Conservation (phyloP, 1,139 yeast genomes). For the Hansenula lynferdii region DNA sequence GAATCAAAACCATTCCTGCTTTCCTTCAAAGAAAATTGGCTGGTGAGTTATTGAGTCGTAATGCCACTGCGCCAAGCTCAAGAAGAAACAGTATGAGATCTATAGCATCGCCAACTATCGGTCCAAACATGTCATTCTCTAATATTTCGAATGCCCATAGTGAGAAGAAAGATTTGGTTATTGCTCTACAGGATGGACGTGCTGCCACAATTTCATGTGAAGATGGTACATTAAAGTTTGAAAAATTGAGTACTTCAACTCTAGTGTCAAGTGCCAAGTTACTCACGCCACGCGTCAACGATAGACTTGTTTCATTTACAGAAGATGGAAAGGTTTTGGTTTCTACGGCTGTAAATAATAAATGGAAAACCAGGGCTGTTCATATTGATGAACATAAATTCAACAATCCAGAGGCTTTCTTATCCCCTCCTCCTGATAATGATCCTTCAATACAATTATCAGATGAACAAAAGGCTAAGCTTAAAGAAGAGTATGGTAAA, state of each 20-base stretch:
- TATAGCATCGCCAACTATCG: constrained; percentile 19
- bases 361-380: constrained; percentile 56
- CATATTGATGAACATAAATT: constrained; percentile 42
- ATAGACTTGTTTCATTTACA: constrained; percentile 58
- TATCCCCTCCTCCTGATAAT: constrained; percentile 1
- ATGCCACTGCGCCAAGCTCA: constrained; percentile 13
- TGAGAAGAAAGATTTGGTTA: constrained; percentile 32
- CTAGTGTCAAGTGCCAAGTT: constrained; percentile 50
- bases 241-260: constrained; percentile 23
- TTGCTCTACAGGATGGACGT: constrained; percentile 39
- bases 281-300: constrained; percentile 69
- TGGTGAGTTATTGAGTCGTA: constrained; percentile 8
- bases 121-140: constrained; percentile 16
- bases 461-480: background rate
- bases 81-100: constrained; percentile 27
- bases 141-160: constrained; percentile 15
- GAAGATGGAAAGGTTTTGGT: constrained; percentile 50
- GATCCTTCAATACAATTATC: too few relatives aligned
- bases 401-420: constrained; percentile 29
- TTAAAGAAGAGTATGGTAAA: constrained; percentile 16
- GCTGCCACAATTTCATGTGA: constrained; percentile 43
- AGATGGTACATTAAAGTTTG: constrained; percentile 36
- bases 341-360: constrained; percentile 59
- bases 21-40: constrained; percentile 41
- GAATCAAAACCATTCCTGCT: constrained; percentile 49